Conservation (phyloP, 331 rosid species). For the Rosa hybrid region DNA sequence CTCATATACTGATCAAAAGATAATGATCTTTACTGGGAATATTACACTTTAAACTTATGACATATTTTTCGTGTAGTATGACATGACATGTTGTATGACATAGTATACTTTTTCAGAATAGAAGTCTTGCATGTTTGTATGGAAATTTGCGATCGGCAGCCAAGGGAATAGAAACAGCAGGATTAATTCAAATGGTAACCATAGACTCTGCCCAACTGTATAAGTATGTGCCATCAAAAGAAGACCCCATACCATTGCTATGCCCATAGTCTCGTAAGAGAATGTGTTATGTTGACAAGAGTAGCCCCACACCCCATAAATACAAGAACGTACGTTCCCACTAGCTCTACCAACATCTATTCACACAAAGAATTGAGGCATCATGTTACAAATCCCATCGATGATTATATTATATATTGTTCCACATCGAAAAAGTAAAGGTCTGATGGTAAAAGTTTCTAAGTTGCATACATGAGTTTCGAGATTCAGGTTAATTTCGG, state of each 20-base stretch:
- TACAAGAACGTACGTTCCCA: slow-evolving; percentile 48
- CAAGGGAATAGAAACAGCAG: slow-evolving; percentile 43
- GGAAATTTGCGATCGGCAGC: slow-evolving; percentile 35
- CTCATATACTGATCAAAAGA: no score
- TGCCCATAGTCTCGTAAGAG: slow-evolving; percentile 33
- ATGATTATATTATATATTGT: background rate
- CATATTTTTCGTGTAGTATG: background rate
- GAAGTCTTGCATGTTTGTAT: slow-evolving; percentile 34
- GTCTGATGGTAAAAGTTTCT: background rate
- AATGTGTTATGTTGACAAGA: slow-evolving; percentile 33
- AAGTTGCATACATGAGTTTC: background rate
- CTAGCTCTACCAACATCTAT: slow-evolving; percentile 39
- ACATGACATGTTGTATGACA: background rate
- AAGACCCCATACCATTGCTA: slow-evolving; percentile 44
- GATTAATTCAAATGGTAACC: slow-evolving; percentile 53
- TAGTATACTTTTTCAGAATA: background rate
- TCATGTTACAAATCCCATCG: background rate
- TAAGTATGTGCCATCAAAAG: slow-evolving; percentile 36
- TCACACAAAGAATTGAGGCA: background rate
- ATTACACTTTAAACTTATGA: no score
- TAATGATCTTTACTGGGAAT: no score
- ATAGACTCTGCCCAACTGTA: slow-evolving; percentile 48
- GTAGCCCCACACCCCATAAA: slow-evolving; percentile 53
- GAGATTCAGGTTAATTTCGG: no score
- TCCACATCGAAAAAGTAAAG: background rate